Base-by-base conservation (phyloP, 2,329 filamentous ascomycete species). In the Aureobasidium leucospermi region DNA sequence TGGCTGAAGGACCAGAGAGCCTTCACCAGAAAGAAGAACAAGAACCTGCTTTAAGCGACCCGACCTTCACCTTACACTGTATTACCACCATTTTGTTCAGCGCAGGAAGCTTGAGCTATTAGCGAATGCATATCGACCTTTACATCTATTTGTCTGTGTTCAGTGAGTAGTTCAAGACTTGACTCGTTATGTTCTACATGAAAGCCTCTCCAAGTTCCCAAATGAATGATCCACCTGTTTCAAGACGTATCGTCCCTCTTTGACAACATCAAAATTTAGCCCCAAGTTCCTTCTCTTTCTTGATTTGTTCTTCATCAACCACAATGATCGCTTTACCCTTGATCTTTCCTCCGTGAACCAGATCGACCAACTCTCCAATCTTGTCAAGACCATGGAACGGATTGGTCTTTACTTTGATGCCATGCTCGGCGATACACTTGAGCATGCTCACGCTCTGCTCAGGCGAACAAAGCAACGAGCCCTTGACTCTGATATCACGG, bases 1-100 rank as follows among this genome's bases (percentile, higher is more conserved):
- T 99, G 94, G 94, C 77, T 99, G 69, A 97, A 96, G 80, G 94
- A 99, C 71, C 94, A 97, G 79, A 82, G 93, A 63, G 93, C 92
- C 9, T 99, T 96, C 78, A 96, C 96, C 78, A 67, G 78, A 60
- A 91, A 91, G 79, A 96, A 95, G 84, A 86, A 85, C 72, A 84
- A 78, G 65, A 83, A 77, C 68, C 85, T 85, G 73, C 75, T 86
- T 64, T 86, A 73, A 77, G 56, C 51, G 34, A 23, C 8, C 29
- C 28, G 10, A 29, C 8, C 38, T 31, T 19, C 10, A 34, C 39
- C 39, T 53, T 53, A 11, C 49, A 53, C 39, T 55, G 39, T 55
- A 55, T 55, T 23, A 55, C 39, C 29, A 55, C 51, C 39, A 42
- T 13, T 53, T 34, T 45, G 51, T 55, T 43, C 38, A 55, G 51